Evolutionary conservation across 129 eudicot genomes (phyloP).

Genomic region (Erigeron canadensis): DNA sequence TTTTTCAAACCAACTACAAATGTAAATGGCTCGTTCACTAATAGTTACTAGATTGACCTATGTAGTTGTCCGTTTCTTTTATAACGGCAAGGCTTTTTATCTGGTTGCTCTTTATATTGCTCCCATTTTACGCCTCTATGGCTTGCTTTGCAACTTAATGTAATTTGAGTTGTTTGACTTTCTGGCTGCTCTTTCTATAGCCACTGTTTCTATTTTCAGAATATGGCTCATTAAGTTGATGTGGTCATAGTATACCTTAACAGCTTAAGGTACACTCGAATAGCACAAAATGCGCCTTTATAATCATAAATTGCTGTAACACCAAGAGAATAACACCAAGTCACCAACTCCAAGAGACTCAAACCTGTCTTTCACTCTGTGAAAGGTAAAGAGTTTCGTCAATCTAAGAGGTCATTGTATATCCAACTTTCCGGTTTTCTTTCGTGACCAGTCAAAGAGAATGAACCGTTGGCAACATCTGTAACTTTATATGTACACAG

Average conservation of each 20-base stretch:
- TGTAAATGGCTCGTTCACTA: neutral
- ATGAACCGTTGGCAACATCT: no score
- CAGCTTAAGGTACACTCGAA: neutral
- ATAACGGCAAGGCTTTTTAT: neutral
- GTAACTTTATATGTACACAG: no score
- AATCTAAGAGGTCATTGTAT: neutral
- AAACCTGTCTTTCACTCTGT: neutral
- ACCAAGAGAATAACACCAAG: neutral
- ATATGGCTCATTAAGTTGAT: neutral
- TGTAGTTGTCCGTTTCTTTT: neutral
- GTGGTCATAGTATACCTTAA: neutral
- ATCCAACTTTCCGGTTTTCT: no score
- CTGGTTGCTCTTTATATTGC: neutral
- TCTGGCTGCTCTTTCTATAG: neutral
- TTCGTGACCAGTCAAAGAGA: no score
- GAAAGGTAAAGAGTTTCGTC: neutral
- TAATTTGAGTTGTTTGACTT: neutral
- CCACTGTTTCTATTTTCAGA: neutral
- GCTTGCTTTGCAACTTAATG: neutral
- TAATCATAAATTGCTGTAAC: neutral
- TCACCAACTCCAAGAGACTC: neutral
- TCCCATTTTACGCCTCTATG: neutral
- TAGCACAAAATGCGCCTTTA: neutral
- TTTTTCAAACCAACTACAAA: neutral
- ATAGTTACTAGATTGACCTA: neutral